These are phyloP conservation scores for Scheffersomyces lignicola DNA, from an alignment of 1,139 yeast species.

Conservation along the genomic window DNA sequence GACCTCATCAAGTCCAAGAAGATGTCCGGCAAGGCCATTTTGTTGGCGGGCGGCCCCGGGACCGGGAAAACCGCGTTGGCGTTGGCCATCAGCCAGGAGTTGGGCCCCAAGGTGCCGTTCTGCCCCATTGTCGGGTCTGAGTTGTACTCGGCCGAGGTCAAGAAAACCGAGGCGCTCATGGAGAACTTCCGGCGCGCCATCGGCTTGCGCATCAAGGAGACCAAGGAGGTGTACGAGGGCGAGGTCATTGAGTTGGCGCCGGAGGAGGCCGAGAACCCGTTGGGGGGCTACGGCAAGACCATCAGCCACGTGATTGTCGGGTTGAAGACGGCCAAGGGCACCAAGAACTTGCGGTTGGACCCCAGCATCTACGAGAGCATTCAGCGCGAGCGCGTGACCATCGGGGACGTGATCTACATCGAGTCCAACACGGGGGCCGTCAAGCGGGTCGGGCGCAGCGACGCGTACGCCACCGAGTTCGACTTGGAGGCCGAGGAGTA, in stretches of 20 bases:
- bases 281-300: constrained; percentile 97
- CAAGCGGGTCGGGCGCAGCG: constrained; percentile 95
- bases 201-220: constrained; percentile 93
- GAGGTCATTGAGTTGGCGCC: constrained; percentile 96
- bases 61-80: constrained; percentile 98
- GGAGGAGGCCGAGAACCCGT: constrained; percentile 94
- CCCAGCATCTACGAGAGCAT: constrained; percentile 95
- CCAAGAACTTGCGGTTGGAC: constrained; percentile 87
- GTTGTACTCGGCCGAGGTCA: constrained; percentile 93
- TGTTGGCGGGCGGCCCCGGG: constrained; percentile 97
- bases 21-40: constrained; percentile 94
- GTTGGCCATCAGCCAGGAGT: constrained; percentile 90
- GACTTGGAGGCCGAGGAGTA: constrained; percentile 98
- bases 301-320: constrained; percentile 94
- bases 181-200: constrained; percentile 96
- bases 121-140: constrained; percentile 98
- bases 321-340: constrained; percentile 92
- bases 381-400: constrained; percentile 90
- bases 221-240: constrained; percentile 98
- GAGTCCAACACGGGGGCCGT: constrained; percentile 98
- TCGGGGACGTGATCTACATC: constrained; percentile 95
- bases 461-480: constrained; percentile 97
- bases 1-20: constrained; percentile 90
- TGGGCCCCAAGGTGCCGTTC: constrained; percentile 98
- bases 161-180: constrained; percentile 96